Base-by-base conservation (phyloP, 2,329 filamentous ascomycete genomes). In the Metarhizium sp. region DNA sequence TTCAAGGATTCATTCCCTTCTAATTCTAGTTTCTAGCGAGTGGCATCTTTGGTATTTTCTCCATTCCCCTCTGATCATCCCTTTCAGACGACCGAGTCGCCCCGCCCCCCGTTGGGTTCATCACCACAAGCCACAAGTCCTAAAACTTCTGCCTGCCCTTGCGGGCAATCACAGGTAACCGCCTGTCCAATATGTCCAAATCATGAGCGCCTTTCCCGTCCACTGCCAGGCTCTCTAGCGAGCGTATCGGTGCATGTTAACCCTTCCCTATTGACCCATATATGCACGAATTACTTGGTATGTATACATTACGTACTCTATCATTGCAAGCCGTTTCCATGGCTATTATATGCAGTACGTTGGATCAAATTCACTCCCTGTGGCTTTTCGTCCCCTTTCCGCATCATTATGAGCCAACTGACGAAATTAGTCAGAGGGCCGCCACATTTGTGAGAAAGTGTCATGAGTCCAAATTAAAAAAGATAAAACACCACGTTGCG, bases 251-350 rank as follows among this genome's bases (percentile, higher is more conserved):
- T 69, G 63, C 62, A 66, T 64, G 61, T 59, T 50, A 40, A 56
- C 25, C 50, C 18, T 60, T 46, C 50, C 57, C 58, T 52, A 62
- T 54, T 38, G 16, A 48, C 54, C 60, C 60, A 59, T 59, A 61
- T 59, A 66, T 68, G 65, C 68, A 70, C 67, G 59, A 61, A 70
- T 71, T 71, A 70, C 65, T 65, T 59, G 62, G 62, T 65, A 61
- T 70, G 64, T 71, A 72, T 69, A 71, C 69, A 71, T 72, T 70
- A 66, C 61, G 63, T 65, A 71, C 63, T 71, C 68, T 69, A 69
- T 71, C 63, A 62, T 61, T 63, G 64, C 57, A 60, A 59, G 57
- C 58, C 60, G 54, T 55, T 62, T 56, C 57, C 55, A 49, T 54
- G 59, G 60, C 55, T 56, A 61, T 63, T 67, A 67, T 64, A 63